phyloP scores from a whole-genome alignment of 2,329 filamentous ascomycete species.

The Verticillium albo-atrum region DNA sequence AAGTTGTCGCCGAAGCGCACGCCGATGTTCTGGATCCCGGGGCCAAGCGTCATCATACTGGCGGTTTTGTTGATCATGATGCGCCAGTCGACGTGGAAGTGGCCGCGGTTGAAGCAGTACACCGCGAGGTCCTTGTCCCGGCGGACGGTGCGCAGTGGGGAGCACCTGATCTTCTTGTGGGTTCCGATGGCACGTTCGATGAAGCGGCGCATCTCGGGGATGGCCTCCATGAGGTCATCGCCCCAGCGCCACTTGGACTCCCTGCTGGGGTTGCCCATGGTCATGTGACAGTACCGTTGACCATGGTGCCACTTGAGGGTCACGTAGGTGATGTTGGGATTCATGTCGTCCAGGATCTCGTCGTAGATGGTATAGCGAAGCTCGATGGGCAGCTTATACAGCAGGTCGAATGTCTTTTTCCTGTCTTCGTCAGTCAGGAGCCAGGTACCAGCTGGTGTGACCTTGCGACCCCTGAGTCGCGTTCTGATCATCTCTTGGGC shows the following conservation, averaged over 20 bases:
- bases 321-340: background rate
- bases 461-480: background rate
- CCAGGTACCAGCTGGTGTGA: background rate
- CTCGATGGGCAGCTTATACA: background rate
- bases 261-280: background rate
- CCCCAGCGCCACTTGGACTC: background rate
- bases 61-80: background rate
- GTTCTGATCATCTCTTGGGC: background rate
- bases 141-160: background rate
- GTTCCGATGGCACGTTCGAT: background rate
- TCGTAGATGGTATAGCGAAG: background rate
- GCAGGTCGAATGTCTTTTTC: background rate
- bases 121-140: background rate
- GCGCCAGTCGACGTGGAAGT: background rate
- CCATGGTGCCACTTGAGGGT: too few relatives aligned
- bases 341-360: background rate
- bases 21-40: background rate
- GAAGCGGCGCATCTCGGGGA: background rate
- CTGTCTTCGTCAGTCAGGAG: background rate
- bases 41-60: background rate
- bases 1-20: background rate
- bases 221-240: background rate
- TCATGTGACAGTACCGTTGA: background rate
- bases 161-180: background rate
- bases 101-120: background rate